phyloP scores from a whole-genome alignment of 352 stramenopile species.

The Sclerospora graminicola region DNA sequence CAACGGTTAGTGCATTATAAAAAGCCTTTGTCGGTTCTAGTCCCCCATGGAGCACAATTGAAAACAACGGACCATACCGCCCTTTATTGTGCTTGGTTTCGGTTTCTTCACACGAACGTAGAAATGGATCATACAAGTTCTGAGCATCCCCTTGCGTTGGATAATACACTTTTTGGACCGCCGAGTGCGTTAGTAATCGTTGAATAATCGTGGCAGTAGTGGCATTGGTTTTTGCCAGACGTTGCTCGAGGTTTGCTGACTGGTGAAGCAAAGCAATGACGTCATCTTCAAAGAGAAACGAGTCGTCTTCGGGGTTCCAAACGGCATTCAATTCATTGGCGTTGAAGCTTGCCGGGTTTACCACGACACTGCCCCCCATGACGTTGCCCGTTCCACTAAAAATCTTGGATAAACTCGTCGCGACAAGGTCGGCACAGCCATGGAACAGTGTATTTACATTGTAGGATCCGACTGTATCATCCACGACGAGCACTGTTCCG shows the following conservation, averaged over 20 bases:
- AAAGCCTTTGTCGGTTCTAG: conserved; percentile 68
- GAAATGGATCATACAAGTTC: conserved; percentile 59
- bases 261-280: conserved; percentile 33
- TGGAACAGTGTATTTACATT: conserved; percentile 85
- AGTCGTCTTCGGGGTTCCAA: conserved; percentile 29
- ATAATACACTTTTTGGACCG: conserved; percentile 85
- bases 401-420: conserved; percentile 90
- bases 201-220: conserved; percentile 59
- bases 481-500: conserved; percentile 80
- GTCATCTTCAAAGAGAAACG: conserved; percentile 57
- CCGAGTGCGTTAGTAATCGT: conserved; percentile 54
- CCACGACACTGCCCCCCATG: conserved; percentile 87
- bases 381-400: conserved; percentile 86
- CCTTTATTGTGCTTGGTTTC: too few species aligned
- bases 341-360: conserved; percentile 56
- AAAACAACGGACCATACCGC: conserved; percentile 83
- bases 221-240: conserved; percentile 71
- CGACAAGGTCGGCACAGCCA: conserved; percentile 75
- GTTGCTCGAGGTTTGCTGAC: conserved; percentile 60
- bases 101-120: conserved; percentile 9
- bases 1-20: conserved; percentile 80
- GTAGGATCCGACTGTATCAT: conserved; percentile 88
- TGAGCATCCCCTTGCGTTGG: conserved; percentile 42
- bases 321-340: conserved; percentile 35
- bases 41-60: conserved; percentile 71